phyloP scores from a whole-genome alignment of 495 filamentous ascomycete genomes.

The Xanthoparmelia taractica region DNA sequence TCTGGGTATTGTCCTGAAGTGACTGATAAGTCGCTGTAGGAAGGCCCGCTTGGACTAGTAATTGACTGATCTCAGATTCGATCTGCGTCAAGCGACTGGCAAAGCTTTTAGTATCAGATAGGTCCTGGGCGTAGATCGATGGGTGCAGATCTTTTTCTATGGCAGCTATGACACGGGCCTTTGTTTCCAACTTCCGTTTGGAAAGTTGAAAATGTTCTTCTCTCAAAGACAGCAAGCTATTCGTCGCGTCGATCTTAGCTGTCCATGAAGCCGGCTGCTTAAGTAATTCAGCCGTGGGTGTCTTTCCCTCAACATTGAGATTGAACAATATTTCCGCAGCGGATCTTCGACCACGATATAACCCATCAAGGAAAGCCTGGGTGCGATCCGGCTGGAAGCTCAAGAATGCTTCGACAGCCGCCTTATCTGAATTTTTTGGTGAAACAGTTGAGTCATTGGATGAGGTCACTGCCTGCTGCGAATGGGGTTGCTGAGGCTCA shows the following conservation, averaged over 20 bases:
- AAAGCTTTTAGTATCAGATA: constrained; percentile 11
- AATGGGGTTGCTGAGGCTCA: background rate
- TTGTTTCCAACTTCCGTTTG: constrained; percentile 17
- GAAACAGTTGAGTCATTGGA: background rate
- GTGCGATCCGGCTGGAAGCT: constrained; percentile 23
- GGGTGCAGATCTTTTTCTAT: constrained; percentile 15
- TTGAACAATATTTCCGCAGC: constrained; percentile 19
- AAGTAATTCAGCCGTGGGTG: constrained; percentile 13
- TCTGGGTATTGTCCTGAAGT: background rate
- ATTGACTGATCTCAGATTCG: constrained; percentile 17
- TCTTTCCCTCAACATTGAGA: constrained; percentile 16
- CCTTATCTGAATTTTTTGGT: constrained; percentile 22
- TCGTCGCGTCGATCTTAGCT: constrained; percentile 24
- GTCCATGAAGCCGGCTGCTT: constrained; percentile 18
- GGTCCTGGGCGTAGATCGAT: constrained; percentile 15
- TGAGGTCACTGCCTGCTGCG: background rate
- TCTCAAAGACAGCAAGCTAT: constrained; percentile 19
- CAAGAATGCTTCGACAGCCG: constrained; percentile 26
- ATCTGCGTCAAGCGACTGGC: constrained; percentile 17
- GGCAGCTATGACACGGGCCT: constrained; percentile 19
- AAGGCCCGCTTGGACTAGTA: constrained; percentile 15
- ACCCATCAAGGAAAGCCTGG: constrained; percentile 20
- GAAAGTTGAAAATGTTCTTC: constrained; percentile 19
- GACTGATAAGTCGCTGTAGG: constrained; percentile 4
- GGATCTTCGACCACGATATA: constrained; percentile 20